Base-by-base conservation (phyloP, 805 yeast genomes). In the Monosporozyma solicola region DNA sequence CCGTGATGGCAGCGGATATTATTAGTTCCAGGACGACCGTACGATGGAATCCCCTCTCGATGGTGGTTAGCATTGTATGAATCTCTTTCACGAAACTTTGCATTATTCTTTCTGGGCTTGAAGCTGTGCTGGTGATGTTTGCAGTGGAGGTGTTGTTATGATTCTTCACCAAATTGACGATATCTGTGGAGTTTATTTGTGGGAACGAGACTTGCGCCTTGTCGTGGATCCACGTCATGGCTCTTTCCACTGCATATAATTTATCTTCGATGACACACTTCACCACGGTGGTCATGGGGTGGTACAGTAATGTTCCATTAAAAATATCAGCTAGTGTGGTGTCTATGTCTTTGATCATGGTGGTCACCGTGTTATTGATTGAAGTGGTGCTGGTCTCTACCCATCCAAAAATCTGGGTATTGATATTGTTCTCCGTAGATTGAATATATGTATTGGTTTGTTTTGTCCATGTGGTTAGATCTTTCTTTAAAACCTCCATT, bases 221-320 rank as follows among this genome's bases (percentile, higher is more conserved):
- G 37, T 83, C 72, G 59, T 84, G 74, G 1, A 90, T 71, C 97
- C 97, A 94, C 1, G 83, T 77, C 52, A 91, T 68, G 0, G 95
- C 98, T 32, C 78, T 63, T 57, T 86, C 86, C 2, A 89, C 72
- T 24, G 77, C 74, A 13, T 74, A 74, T 6, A 92, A 66, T 61
- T 92, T 94, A 49, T 84, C 74, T 16, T 87, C 92, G 41, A 94
- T 73, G 2, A 87, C 80, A 70, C 99, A 92, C 33, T 83, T 81
- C 3, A 91, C 85, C 0, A 89, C 80, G 0, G 84, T 76, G 31
- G 76, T 74, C 47, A 89, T 74, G 0, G 95, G 86, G 1, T 65
- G 64, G 48, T 82, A 79, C 10, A 92, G 69, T 0, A 85, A 78
- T 0, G 97, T 88, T 2, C 75, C 75, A 5, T 83, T 81, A 68